Evolutionary conservation across 805 yeast species (phyloP).

Genomic region (Nakazawaea wyomingensis): DNA sequence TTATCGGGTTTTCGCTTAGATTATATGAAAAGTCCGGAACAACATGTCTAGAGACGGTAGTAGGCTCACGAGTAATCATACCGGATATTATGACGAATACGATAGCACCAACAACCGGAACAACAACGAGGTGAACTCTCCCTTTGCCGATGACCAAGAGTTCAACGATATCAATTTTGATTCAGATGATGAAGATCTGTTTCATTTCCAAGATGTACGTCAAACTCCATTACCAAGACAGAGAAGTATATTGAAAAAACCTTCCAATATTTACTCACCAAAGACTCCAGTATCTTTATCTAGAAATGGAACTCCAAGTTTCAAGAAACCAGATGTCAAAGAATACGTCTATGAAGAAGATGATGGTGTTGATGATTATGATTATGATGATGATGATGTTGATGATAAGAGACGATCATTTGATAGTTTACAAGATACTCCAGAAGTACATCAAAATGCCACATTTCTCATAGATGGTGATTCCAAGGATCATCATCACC

Average conservation of each 20-base stretch:
- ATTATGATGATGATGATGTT: not conserved
- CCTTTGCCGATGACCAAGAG: constrained; percentile 33
- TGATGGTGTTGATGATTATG: not conserved
- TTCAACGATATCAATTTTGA: constrained; percentile 15
- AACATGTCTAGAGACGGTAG: not conserved
- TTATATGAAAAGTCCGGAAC: not conserved
- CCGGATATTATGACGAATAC: constrained; percentile 1
- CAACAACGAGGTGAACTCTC: constrained; percentile 9
- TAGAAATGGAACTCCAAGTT: constrained; percentile 8
- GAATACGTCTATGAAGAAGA: constrained; percentile 1
- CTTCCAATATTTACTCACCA: constrained; percentile 11
- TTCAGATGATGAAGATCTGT: constrained; percentile 18
- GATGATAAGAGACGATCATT: constrained; percentile 1
- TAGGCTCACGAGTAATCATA: not conserved
- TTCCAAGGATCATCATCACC: constrained; percentile 15
- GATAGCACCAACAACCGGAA: constrained; percentile 1
- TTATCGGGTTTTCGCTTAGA: too few species aligned
- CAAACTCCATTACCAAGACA: constrained; percentile 7
- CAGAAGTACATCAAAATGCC: constrained; percentile 12
- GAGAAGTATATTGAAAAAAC: constrained; percentile 12
- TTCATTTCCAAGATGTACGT: not conserved
- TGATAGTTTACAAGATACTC: constrained; percentile 11
- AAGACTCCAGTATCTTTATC: constrained; percentile 6
- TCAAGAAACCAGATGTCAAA: constrained; percentile 2
- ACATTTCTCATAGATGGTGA: constrained; percentile 10